Conservation (phyloP, 2,329 filamentous ascomycete species). For the Arachnopeziza araneosa region DNA sequence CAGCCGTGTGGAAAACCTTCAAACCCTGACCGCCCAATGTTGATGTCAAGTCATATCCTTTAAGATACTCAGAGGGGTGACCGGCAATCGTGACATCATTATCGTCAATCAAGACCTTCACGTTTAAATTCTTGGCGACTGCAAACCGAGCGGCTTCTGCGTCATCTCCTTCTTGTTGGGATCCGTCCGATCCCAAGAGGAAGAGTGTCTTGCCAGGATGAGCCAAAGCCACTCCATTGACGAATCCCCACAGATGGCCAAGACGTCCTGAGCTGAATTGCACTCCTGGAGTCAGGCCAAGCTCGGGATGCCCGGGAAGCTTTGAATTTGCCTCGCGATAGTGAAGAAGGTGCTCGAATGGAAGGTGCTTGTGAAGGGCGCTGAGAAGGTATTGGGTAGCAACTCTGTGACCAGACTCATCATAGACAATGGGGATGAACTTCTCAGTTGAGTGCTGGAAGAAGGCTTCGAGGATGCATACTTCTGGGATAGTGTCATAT, state of each 20-base stretch:
- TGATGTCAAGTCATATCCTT: constrained; percentile 31
- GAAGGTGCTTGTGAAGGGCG: constrained; percentile 33
- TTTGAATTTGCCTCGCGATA: constrained; percentile 37
- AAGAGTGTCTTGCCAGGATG: constrained; percentile 34
- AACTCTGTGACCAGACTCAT: constrained; percentile 36
- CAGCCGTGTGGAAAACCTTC: constrained; percentile 32
- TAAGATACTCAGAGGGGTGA: constrained; percentile 35
- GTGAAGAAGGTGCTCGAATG: constrained; percentile 35
- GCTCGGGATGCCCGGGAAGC: constrained; percentile 35
- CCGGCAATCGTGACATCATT: constrained; percentile 38
- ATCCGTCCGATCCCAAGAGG: constrained; percentile 35
- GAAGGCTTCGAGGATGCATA: constrained; percentile 35
- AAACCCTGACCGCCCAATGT: constrained; percentile 35
- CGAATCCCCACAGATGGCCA: constrained; percentile 36
- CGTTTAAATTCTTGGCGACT: constrained; percentile 33
- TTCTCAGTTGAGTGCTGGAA: constrained; percentile 31
- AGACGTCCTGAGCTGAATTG: constrained; percentile 37
- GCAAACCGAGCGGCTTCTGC: constrained; percentile 36
- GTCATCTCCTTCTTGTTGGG: constrained; percentile 38
- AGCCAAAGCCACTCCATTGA: constrained; percentile 35
- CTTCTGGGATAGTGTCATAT: constrained; percentile 36
- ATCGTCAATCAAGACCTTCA: constrained; percentile 36
- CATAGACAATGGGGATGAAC: constrained; percentile 33
- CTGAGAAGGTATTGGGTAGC: constrained; percentile 36
- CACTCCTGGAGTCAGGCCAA: constrained; percentile 35